Base-by-base conservation (phyloP, 257 asterid species). In the Penstemon newberryi region DNA sequence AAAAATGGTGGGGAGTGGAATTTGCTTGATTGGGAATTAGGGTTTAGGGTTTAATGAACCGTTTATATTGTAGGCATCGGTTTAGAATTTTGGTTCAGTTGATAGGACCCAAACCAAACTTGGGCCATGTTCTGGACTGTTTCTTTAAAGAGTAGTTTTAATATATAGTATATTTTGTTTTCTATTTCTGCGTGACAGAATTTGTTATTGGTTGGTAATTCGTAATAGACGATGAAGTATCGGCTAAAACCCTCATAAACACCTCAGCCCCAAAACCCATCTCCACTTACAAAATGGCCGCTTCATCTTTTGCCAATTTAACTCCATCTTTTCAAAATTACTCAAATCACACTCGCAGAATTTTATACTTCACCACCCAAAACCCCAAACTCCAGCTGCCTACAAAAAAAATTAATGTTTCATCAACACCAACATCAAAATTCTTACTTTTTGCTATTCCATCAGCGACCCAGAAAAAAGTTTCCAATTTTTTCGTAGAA, bases 271-370 rank as follows among this genome's bases (percentile, higher is more conserved):
- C 33, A 52, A 58, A 47, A 41, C 7, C 46, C 63, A 33, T 4
- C 54, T 60, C 57, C 43, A 38, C 10, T 61, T 18, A 42, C 13
- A 70, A 43, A 62, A 88, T 83, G 94, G 83, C 84, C 10, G 81
- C 83, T 76, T 78, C 82, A 10, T 77, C 80, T 67, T 63, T 78
- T 76, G 8, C 72, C 78, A 71, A 41, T 74, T 41, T 74, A 65
- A 56, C 73, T 19, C 80, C 78, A 70, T 57, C 76, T 56, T 39
- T 58, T 19, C 82, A 62, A n/a, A 44, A 57, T 11, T 61, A 52
- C 79, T 47, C 56, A 19, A 68, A 61, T 49, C 66, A 44, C 41
- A 50, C 33, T 50, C 55, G 25, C 18, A 44, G 51, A 25, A 25
- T 66, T 73, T 37, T 74, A 70, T 53, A 65, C 40, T 6, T 66